These are phyloP conservation scores for Dactylonectria estremocensis DNA, from an alignment of 2,329 filamentous ascomycete genomes.

Conservation along the genomic window DNA sequence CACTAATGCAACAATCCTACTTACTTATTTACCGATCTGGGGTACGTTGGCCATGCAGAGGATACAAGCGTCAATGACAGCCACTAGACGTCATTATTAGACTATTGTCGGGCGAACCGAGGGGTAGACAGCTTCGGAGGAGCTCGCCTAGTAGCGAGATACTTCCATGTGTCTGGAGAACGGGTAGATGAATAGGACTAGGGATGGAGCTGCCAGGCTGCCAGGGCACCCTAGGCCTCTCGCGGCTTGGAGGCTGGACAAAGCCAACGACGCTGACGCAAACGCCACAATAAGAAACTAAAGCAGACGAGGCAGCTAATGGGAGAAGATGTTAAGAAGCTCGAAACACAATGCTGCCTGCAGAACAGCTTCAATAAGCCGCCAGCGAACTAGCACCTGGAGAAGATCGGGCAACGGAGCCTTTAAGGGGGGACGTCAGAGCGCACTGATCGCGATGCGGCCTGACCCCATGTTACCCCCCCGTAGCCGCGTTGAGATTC, in stretches of 20 bases:
- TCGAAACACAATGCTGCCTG: neutral
- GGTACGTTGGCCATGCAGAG: neutral
- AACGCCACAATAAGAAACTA: neutral
- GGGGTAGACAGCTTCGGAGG: neutral
- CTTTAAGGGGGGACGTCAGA: neutral
- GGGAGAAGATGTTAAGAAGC: neutral
- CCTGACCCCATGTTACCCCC: neutral
- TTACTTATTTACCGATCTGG: too few species aligned
- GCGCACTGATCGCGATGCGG: constrained; percentile 26
- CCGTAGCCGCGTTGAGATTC: constrained; percentile 3
- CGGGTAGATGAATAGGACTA: neutral
- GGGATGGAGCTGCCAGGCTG: neutral
- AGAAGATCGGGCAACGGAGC: neutral
- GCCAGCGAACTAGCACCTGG: neutral
- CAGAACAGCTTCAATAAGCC: neutral
- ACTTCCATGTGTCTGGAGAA: too few species aligned
- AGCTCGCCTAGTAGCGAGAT: neutral
- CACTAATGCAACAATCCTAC: too few species aligned
- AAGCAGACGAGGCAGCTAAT: neutral
- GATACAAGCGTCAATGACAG: neutral
- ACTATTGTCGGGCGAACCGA: neutral
- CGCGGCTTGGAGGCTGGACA: neutral
- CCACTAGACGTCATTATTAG: constrained; percentile 8
- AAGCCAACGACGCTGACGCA: neutral
- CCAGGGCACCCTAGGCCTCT: neutral